Percentiles rank a stretch among this genome's conserved stretches.
Evolutionary conservation across 2,329 filamentous ascomycete genomes (phyloP).

Genomic region (Phialophora chinensis): DNA sequence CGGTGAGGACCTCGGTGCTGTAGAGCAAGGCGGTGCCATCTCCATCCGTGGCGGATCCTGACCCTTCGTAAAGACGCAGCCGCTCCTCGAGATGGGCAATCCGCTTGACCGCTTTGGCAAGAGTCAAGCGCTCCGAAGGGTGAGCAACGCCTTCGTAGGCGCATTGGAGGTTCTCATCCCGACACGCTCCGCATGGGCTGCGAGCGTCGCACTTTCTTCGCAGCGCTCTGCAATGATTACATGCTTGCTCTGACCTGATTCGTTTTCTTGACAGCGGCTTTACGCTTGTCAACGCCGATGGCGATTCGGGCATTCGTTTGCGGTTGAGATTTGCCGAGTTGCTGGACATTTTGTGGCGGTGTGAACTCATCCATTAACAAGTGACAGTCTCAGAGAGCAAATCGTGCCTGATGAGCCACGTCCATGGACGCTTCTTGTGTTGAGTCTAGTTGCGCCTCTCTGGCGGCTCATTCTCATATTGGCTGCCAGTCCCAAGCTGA

Average conservation of each 20-base stretch:
- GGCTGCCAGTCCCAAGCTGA: too few species aligned
- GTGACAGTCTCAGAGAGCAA: too few species aligned
- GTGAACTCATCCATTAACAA: neutral
- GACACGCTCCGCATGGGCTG: conserved; percentile 20
- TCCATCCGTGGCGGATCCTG: neutral
- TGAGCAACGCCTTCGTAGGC: conserved; percentile 19
- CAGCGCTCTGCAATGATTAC: conserved; percentile 21
- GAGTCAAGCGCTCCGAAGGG: conserved; percentile 21
- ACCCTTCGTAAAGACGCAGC: conserved; percentile 25
- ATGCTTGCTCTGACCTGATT: conserved; percentile 19
- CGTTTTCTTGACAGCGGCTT: conserved; percentile 5
- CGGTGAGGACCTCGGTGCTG: conserved; percentile 10
- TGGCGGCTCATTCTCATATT: too few species aligned
- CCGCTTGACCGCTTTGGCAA: conserved; percentile 26
- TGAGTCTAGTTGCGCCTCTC: too few species aligned
- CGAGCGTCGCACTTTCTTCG: conserved; percentile 19
- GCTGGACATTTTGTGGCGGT: neutral
- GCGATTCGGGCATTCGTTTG: conserved; percentile 3
- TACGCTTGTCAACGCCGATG: neutral
- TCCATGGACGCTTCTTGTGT: too few species aligned
- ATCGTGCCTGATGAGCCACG: too few species aligned
- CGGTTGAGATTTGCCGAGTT: neutral
- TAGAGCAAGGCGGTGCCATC: conserved; percentile 8
- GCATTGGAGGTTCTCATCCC: conserved; percentile 17
- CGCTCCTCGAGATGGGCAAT: conserved; percentile 28